Conservation (phyloP, 306 rosid genomes). For the Inga oerstediana region DNA sequence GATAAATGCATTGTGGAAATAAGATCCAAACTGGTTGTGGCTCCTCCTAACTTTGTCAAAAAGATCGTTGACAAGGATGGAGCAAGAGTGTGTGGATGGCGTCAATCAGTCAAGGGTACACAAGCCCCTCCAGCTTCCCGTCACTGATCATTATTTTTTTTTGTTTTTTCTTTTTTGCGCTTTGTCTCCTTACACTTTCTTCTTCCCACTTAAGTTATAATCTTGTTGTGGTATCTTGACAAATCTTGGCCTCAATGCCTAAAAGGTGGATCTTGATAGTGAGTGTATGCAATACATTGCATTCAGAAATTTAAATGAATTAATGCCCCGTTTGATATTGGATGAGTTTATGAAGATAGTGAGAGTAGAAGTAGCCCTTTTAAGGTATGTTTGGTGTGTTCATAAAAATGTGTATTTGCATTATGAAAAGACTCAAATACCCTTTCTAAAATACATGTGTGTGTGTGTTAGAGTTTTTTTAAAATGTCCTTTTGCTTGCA, state of each 20-base stretch:
- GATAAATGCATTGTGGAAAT: constrained; percentile 67
- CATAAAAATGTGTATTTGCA: background rate
- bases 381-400: background rate
- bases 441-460: no score
- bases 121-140: constrained; percentile 43
- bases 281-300: background rate
- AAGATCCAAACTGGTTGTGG: constrained; percentile 62
- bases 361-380: background rate
- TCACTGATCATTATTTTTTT: background rate
- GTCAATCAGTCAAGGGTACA: constrained; percentile 51
- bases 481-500: background rate
- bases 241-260: background rate
- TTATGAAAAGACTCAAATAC: no score
- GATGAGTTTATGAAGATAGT: background rate
- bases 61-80: constrained; percentile 73
- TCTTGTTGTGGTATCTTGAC: background rate
- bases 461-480: no score
- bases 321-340: background rate
- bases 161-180: no score
- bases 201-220: background rate
- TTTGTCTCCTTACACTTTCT: background rate
- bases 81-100: constrained; percentile 68
- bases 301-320: background rate
- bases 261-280: background rate
- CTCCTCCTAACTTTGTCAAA: constrained; percentile 74